Evolutionary conservation across 139 green algal genomes (phyloP).

Genomic region (Chlamydomonas applanata): DNA sequence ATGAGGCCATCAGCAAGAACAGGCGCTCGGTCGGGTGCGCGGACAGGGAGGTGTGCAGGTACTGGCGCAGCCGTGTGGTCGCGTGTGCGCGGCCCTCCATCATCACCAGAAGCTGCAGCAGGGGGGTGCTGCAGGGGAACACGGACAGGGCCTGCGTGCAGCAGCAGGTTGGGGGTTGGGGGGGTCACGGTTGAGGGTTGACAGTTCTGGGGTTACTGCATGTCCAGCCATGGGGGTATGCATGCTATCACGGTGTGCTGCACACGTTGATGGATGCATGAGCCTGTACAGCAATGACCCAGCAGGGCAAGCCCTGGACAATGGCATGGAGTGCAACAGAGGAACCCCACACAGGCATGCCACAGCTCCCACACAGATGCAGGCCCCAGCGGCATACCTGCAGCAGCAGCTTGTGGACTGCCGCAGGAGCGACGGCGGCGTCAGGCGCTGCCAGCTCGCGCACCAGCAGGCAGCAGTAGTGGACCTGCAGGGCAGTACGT

Average conservation of each 20-base stretch:
- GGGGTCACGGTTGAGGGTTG: no score
- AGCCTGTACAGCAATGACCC: no score
- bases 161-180: no score
- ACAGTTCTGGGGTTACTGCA: no score
- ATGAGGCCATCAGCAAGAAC: no score
- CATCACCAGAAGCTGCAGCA: constrained; percentile 14
- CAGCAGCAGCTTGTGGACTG: not conserved
- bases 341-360: no score
- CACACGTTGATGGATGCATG: no score
- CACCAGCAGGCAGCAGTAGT: constrained; percentile 2
- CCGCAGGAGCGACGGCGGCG: not conserved
- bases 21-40: constrained; percentile 2
- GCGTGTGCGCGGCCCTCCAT: constrained; percentile 9
- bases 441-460: not conserved
- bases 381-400: not conserved
- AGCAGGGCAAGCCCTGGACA: no score
- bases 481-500: not conserved
- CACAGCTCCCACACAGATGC: not conserved
- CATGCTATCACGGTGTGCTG: not conserved
- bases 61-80: constrained; percentile 9
- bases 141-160: constrained; percentile 6
- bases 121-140: constrained; percentile 11
- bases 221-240: no score
- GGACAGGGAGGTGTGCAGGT: not conserved
- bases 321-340: no score